Evolutionary conservation across 225 moss, liverwort and hornwort species (phyloP), one percentile per base, ranked within the genome.

Genomic region (Pseudisothecium myosuroides): DNA sequence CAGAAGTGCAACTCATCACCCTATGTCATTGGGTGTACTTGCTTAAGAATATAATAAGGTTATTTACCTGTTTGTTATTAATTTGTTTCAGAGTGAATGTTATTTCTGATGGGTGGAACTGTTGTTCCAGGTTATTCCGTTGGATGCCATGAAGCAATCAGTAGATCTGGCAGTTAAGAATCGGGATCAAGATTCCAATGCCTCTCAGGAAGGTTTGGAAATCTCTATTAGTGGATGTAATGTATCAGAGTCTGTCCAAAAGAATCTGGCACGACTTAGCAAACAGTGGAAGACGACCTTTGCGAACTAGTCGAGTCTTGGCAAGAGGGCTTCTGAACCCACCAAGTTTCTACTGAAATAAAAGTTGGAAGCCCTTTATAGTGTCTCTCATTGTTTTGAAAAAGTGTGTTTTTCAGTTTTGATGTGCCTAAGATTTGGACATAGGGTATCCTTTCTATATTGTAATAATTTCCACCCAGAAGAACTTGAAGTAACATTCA

Each of bases 181-280:
- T 74, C 86, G 76, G 52, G 84, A 72, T 66, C 80, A 87, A 55
- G 88, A 94, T 60, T 79, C 69, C 10, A 91, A 74, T 76, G 85
- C 61, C 41, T 81, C 87, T 31, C 88, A 88, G 45, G 95, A 94
- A 87, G 92, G 88, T 75, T 81, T 95, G 54, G 94, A 95, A 87
- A 93, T 95, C 84, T 95, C 95, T 50, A 89, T 95, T 54, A 95
- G 93, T 80, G 95, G 95, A 83, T 95, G 93, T 82, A 90, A 93
- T 72, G 92, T 95, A 78, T 91, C 94, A 39, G 95, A 95, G 43
- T 92, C 85, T 78, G 92, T 94, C 16, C 92, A 94, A 49, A 94
- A 93, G 62, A 93, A 92, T 85, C 60, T 95, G 64, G 88, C 86
- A 65, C 88, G 91, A 49, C 86, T 95, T 66, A 87, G 92, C 74